Conservation (phyloP, 148 eudicot genomes). For the Silene uniflora region DNA sequence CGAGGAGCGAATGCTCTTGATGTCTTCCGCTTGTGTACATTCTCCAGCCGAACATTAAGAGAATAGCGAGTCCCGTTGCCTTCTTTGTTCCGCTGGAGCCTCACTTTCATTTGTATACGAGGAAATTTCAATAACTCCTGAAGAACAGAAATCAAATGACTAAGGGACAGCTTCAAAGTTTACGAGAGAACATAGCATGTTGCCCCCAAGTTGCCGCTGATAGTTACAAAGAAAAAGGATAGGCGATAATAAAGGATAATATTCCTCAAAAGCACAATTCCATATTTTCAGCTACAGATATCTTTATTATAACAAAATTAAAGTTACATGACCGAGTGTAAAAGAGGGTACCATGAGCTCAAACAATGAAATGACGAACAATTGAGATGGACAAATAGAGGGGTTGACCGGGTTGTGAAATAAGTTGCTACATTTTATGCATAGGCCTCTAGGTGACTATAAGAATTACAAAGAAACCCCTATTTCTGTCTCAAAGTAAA, state of each 20-base stretch:
- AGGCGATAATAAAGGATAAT: not conserved
- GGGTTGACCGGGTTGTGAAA: not conserved
- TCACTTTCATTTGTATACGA: constrained; percentile 57
- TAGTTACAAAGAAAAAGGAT: not conserved
- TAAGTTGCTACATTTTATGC: not conserved
- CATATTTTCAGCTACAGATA: not conserved
- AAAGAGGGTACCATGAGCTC: not conserved
- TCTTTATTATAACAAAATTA: not conserved
- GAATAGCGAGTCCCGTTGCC: constrained; percentile 23
- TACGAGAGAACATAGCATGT: not conserved
- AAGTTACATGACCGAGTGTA: not conserved
- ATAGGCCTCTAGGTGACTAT: not conserved
- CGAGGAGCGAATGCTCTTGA: constrained; percentile 79
- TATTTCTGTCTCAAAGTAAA: not conserved
- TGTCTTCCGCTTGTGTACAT: constrained; percentile 43
- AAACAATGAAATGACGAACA: not conserved
- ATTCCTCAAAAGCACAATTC: not conserved
- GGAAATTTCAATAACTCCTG: constrained; percentile 86
- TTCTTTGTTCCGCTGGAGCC: constrained; percentile 43
- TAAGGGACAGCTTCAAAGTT: not conserved
- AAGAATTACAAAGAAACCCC: not conserved
- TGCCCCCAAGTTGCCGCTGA: not conserved
- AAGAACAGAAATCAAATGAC: constrained; percentile 16
- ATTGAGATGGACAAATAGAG: not conserved
- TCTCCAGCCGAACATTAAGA: constrained; percentile 63